These are phyloP conservation scores for Diplodia corticola DNA, from an alignment of 2,329 filamentous ascomycete genomes.

Conservation along the genomic window DNA sequence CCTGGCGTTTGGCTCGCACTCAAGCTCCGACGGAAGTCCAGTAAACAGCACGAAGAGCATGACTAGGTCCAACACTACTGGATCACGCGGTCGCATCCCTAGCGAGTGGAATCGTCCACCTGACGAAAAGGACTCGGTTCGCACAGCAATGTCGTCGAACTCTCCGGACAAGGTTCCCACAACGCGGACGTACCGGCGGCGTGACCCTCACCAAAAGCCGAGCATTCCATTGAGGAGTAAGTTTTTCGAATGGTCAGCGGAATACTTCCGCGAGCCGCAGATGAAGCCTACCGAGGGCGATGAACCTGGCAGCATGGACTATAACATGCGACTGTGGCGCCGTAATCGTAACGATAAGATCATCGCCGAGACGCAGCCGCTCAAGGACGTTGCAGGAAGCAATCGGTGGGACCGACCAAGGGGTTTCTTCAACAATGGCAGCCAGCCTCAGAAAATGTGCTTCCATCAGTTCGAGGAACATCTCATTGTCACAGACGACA, in stretches of 20 bases:
- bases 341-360: constrained; percentile 90
- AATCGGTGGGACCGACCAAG: constrained; percentile 84
- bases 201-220: constrained; percentile 60
- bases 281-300: constrained; percentile 97
- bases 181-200: constrained; percentile 71
- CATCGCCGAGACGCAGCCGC: constrained; percentile 85
- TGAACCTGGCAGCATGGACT: constrained; percentile 92
- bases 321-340: constrained; percentile 92
- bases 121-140: constrained; percentile 70
- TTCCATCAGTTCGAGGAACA: constrained; percentile 99
- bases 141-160: constrained; percentile 65
- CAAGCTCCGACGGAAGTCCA: constrained; percentile 33
- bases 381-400: constrained; percentile 83
- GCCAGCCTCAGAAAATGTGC: constrained; percentile 87
- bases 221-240: constrained; percentile 75
- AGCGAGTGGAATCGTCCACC: constrained; percentile 66
- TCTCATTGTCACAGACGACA: constrained; percentile 87
- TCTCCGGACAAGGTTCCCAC: constrained; percentile 74
- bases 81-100: constrained; percentile 52
- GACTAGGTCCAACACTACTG: constrained; percentile 1
- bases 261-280: constrained; percentile 95
- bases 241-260: constrained; percentile 93
- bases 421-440: constrained; percentile 83
- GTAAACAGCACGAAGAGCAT: constrained; percentile 26
- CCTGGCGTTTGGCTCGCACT: constrained; percentile 48